Conservation (phyloP, 108 stramenopile genomes). For the Epithemia pelagica region DNA sequence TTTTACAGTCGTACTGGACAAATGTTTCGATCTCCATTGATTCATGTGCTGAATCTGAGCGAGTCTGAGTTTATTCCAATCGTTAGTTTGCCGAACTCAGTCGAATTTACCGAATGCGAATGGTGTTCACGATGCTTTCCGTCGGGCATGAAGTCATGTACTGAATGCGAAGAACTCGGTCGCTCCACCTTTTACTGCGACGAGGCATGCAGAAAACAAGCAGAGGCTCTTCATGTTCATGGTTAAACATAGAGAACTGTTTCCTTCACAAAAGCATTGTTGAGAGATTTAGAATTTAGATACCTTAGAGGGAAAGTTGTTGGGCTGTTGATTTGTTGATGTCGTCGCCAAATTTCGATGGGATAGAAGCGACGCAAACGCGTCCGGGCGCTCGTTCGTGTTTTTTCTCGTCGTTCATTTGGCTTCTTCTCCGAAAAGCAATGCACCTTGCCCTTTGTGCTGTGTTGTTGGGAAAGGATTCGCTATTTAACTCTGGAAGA, state of each 20-base stretch:
- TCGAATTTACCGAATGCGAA: not conserved
- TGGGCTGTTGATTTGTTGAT: too few species aligned
- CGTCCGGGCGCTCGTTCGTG: too few species aligned
- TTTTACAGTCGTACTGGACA: conserved; percentile 5
- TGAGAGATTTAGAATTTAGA: too few species aligned
- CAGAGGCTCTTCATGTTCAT: not conserved
- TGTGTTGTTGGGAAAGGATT: too few species aligned
- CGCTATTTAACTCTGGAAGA: too few species aligned
- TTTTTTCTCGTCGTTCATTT: too few species aligned
- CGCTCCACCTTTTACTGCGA: not conserved
- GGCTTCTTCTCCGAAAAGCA: too few species aligned
- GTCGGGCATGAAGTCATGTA: not conserved
- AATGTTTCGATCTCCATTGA: conserved; percentile 1
- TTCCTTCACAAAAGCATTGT: too few species aligned
- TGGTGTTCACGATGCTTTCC: conserved; percentile 5
- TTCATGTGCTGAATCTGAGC: conserved; percentile 1
- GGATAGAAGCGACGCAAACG: too few species aligned
- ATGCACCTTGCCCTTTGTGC: too few species aligned
- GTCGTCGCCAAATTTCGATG: too few species aligned
- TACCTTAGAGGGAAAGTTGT: too few species aligned
- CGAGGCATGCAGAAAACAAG: not conserved
- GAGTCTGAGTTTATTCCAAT: not conserved
- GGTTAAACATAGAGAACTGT: not conserved
- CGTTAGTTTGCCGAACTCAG: not conserved
- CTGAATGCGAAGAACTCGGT: not conserved